Base-by-base conservation (phyloP, 1,284 basidiomycete species). In the Ustilago cynodontis region DNA sequence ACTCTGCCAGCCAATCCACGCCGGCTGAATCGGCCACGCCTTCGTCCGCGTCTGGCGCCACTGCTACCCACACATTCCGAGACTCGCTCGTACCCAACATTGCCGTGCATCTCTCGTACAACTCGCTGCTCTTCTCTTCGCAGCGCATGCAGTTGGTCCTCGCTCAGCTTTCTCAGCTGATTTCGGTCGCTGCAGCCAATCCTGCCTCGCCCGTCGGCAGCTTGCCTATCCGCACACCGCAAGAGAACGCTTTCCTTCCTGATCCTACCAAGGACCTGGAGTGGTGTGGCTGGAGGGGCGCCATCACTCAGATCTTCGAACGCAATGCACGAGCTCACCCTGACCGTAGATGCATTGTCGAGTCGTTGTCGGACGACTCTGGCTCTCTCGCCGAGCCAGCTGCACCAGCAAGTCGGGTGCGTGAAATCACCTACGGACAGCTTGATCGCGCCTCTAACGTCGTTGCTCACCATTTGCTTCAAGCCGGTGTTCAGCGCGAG, bases 271-370 rank as follows among this genome's bases (percentile, higher is more conserved):
- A 91, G 11, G 93, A 99, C 86, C 90, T 99, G 45, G 91, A 98
- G 83, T 99, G 96, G 95, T 97, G 94, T 86, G 95, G 93, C 62
- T 99, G 92, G 90, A 94, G 94, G 85, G 97, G 97, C 16, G 98
- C 85, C 93, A 97, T 41, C 93, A 97, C 86, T 90, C 98, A 55
- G 96, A 85, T 85, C 70, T 85, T 86, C 65, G 82, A 85, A 65
- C 70, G 68, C 35, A 85, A 86, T 49, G 84, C 84, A 9, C 41
- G 65, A 3, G 58, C 70, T 13, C 81, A 83, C 45, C 84, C 84
- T 2, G 81, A 86, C 26, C 73, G 82, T 14, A 63, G 83, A 18
- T 82, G 81, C 65, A 77, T 86, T 18, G 79, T 85, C 16, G 84
- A 86, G 65, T 98, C 87, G 92, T 93, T 50, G 87, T 33, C 68